A percentile compares a stretch with the other conserved stretches of the same genome.
Evolutionary conservation across 1,139 yeast genomes (phyloP).

Genomic region (Ogataea hybrid): DNA sequence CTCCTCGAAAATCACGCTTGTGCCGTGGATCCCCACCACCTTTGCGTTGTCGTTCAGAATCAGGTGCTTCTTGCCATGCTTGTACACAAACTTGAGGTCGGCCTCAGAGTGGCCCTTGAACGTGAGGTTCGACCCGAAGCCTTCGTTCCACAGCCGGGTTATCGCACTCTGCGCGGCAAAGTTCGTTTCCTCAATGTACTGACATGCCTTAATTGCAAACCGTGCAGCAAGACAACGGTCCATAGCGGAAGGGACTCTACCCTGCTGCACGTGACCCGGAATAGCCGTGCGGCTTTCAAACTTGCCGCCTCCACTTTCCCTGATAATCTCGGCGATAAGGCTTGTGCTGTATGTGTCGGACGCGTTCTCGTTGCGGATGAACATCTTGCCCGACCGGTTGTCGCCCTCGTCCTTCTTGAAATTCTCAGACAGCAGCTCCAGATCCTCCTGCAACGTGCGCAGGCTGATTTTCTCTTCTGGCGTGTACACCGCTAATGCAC

Average conservation of each 20-base stretch:
- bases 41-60: constrained; percentile 44
- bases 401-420: constrained; percentile 78
- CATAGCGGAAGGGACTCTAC: constrained; percentile 74
- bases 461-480: constrained; percentile 86
- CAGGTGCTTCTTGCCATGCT: constrained; percentile 29
- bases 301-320: constrained; percentile 61
- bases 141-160: constrained; percentile 29
- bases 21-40: constrained; percentile 70
- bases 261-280: constrained; percentile 86
- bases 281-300: constrained; percentile 76
- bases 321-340: constrained; percentile 65
- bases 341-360: constrained; percentile 66
- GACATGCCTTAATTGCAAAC: constrained; percentile 67
- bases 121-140: constrained; percentile 35
- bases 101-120: constrained; percentile 32
- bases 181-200: constrained; percentile 54
- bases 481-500: constrained; percentile 89
- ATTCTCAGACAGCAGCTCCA: constrained; percentile 63
- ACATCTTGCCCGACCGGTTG: constrained; percentile 72
- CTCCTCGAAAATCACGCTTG: constrained; percentile 54
- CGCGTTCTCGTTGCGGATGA: constrained; percentile 68
- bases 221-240: constrained; percentile 73
- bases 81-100: constrained; percentile 35
- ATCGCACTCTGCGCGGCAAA: constrained; percentile 26
- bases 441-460: constrained; percentile 72